Evolutionary conservation across 306 rosid species (phyloP).

Genomic region (Coriaria nepalensis): DNA sequence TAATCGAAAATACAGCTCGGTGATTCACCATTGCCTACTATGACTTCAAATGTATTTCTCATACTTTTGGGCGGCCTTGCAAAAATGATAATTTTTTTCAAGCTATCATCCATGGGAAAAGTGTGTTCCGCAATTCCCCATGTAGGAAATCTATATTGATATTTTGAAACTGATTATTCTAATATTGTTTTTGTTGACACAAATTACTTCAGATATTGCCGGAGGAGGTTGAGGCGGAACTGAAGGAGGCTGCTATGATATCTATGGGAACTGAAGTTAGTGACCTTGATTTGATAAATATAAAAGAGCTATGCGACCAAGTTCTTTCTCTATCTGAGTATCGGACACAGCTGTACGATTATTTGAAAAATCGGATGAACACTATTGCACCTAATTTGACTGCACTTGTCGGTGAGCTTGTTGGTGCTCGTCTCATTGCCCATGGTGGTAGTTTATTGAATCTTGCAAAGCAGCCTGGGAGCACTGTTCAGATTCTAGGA

Average conservation of each 20-base stretch:
- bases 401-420: slow-evolving; percentile 86
- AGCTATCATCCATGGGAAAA: too few relatives aligned
- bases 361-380: slow-evolving; percentile 80
- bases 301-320: slow-evolving; percentile 77
- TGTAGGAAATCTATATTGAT: too few relatives aligned
- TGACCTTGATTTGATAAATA: slow-evolving; percentile 74
- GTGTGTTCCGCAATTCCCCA: too few relatives aligned
- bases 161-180: too few relatives aligned
- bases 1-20: too few relatives aligned
- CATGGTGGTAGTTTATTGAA: slow-evolving; percentile 86
- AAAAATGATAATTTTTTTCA: too few relatives aligned
- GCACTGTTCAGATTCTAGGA: slow-evolving; percentile 90
- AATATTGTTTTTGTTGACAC: not conserved
- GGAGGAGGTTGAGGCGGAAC: slow-evolving; percentile 60
- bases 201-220: slow-evolving; percentile 40
- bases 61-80: too few relatives aligned
- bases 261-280: slow-evolving; percentile 98
- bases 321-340: slow-evolving; percentile 83
- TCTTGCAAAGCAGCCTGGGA: slow-evolving; percentile 97
- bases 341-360: slow-evolving; percentile 77
- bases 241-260: slow-evolving; percentile 78
- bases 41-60: too few relatives aligned
- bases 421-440: slow-evolving; percentile 95
- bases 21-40: too few relatives aligned
- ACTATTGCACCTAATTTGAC: slow-evolving; percentile 93